Conservation (phyloP, 148 eudicot species). For the Mesembryanthemum crystallinum region DNA sequence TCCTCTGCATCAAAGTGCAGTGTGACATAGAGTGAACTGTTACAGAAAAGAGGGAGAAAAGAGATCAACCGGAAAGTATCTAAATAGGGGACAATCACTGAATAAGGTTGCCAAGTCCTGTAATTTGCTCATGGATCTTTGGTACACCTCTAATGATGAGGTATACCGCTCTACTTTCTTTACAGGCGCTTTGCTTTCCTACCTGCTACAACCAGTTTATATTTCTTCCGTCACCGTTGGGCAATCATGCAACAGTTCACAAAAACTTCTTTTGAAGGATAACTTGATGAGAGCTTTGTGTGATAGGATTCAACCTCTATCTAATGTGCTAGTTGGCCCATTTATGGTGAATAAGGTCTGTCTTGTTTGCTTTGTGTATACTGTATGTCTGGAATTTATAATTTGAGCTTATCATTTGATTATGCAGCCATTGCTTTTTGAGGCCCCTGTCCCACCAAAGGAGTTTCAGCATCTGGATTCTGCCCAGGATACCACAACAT, state of each 20-base stretch:
- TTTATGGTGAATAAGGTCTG: conserved; percentile 77
- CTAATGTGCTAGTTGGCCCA: conserved; percentile 45
- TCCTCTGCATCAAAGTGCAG: too few species aligned
- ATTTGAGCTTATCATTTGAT: conserved; percentile 6
- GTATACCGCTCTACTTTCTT: conserved; percentile 7
- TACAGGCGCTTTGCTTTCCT: conserved; percentile 81
- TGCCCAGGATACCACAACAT: conserved; percentile 71
- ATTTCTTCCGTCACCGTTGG: conserved; percentile 77
- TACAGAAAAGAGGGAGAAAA: background rate
- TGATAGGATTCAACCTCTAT: conserved; percentile 52
- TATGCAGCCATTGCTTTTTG: conserved; percentile 62
- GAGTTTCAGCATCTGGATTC: conserved; percentile 84
- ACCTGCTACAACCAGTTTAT: conserved; percentile 73
- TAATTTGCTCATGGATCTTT: background rate
- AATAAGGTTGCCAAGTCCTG: background rate
- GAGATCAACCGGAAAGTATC: background rate
- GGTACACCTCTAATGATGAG: background rate
- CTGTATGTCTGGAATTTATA: background rate
- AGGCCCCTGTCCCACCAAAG: conserved; percentile 69
- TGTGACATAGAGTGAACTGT: too few species aligned
- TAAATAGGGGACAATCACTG: background rate
- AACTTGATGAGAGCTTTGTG: conserved; percentile 62
- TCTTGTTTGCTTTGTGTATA: conserved; percentile 3
- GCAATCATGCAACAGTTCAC: conserved; percentile 38
- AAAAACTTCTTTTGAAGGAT: conserved; percentile 28